Percentiles rank a stretch among this genome's conserved stretches.
Evolutionary conservation across 441 rosid species (phyloP).

Genomic region (Gossypium trilobum): DNA sequence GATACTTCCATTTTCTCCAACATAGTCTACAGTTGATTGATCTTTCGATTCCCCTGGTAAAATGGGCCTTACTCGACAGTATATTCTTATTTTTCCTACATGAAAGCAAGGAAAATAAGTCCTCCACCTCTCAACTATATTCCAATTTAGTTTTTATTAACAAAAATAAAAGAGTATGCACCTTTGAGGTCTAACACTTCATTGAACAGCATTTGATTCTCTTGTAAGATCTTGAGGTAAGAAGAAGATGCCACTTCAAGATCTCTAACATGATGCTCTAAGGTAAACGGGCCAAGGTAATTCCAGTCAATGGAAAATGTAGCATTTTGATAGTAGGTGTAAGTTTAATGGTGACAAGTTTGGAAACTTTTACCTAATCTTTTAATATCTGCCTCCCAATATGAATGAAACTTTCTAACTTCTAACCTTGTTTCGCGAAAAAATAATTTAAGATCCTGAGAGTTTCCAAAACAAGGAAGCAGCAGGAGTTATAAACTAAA

Average conservation of each 20-base stretch:
- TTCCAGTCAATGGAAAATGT: conserved; percentile 13
- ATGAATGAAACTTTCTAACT: conserved; percentile 52
- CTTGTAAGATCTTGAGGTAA: conserved; percentile 72
- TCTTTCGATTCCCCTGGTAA: conserved; percentile 54
- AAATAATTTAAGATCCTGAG: conserved; percentile 53
- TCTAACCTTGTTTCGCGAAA: conserved; percentile 43
- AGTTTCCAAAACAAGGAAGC: not conserved
- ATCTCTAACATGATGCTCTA: conserved; percentile 52
- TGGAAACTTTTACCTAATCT: conserved; percentile 47
- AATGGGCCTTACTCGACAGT: conserved; percentile 81
- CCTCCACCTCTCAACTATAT: not conserved
- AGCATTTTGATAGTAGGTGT: not conserved
- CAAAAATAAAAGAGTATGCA: conserved; percentile 10
- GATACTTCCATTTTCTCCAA: conserved; percentile 87
- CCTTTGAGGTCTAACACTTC: conserved; percentile 98
- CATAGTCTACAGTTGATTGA: conserved; percentile 65
- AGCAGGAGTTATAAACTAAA: not conserved
- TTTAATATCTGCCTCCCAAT: conserved; percentile 55
- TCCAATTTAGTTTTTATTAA: not conserved
- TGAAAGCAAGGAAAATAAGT: not conserved
- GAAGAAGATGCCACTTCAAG: conserved; percentile 73
- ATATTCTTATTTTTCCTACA: conserved; percentile 79
- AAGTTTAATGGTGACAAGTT: conserved; percentile 8
- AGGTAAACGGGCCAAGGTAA: conserved; percentile 11
- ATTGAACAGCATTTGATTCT: conserved; percentile 78